A percentile compares a stretch with the other conserved stretches of the same genome.
Evolutionary conservation across 192 early-diverging fungal species (phyloP).

Genomic region (Coemansia sp.): DNA sequence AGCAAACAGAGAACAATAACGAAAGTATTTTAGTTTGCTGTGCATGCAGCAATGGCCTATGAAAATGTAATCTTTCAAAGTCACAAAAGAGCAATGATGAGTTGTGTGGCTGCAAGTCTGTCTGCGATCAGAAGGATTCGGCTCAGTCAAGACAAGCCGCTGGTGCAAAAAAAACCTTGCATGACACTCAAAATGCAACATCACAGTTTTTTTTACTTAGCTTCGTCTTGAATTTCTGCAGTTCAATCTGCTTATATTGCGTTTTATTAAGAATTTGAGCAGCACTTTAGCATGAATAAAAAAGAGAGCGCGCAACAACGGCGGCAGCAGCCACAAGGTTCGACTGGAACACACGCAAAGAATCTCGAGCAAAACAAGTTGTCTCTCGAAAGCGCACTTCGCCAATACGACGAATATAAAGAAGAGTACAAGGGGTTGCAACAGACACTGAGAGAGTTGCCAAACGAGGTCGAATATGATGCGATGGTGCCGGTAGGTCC

Average conservation of each 20-base stretch:
- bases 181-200: no score
- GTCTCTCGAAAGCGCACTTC: constrained; percentile 13
- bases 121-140: no score
- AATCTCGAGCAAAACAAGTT: constrained; percentile 8
- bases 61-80: no score
- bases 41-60: no score
- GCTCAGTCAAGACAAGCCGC: no score
- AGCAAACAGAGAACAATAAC: not conserved
- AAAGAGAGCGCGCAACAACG: not conserved
- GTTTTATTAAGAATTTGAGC: constrained; percentile 6
- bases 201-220: no score
- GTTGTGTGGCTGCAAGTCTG: no score
- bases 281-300: no score
- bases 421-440: constrained; percentile 41
- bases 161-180: no score
- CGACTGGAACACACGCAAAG: constrained; percentile 14
- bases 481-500: constrained; percentile 75
- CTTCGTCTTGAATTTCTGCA: no score
- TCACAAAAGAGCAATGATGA: no score
- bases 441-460: constrained; percentile 21
- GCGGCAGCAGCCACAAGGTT: not conserved
- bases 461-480: constrained; percentile 29
- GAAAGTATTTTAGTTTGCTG: not conserved
- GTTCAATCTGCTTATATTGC: no score
- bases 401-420: constrained; percentile 33